Conservation (phyloP, 208 protist genomes). For the Acanthamoeba polyphaga region DNA sequence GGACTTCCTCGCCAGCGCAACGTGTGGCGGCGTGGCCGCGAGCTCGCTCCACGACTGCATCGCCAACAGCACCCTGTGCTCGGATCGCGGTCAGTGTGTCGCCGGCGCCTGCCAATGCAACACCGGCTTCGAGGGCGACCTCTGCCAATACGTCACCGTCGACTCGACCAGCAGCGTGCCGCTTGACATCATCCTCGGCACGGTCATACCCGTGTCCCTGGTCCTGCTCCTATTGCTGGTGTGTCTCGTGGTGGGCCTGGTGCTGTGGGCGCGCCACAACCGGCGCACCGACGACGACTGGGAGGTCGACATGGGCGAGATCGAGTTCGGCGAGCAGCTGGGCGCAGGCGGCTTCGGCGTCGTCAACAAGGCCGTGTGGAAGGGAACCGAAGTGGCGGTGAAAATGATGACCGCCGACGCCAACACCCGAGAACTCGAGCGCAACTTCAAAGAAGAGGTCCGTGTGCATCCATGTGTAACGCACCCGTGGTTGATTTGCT, state of each 20-base stretch:
- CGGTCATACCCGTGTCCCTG: neutral
- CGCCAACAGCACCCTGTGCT: conserved; percentile 6
- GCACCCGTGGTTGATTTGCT: neutral
- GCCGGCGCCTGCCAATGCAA: conserved; percentile 2
- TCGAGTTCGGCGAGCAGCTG: conserved; percentile 69
- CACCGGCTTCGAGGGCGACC: neutral
- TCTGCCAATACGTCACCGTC: conserved; percentile 17
- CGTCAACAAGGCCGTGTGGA: conserved; percentile 57
- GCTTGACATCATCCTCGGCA: neutral
- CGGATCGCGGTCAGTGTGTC: neutral
- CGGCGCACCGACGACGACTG: conserved; percentile 26
- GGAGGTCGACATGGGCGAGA: conserved; percentile 52
- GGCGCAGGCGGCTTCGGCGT: conserved; percentile 47
- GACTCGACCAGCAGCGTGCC: neutral
- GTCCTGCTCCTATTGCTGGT: neutral
- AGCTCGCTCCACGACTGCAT: conserved; percentile 17
- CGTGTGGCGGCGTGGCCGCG: neutral
- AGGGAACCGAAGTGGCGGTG: conserved; percentile 63
- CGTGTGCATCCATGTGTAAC: no score
- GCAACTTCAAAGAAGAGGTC: conserved; percentile 65
- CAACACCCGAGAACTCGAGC: neutral
- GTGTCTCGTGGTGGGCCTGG: neutral
- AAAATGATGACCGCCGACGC: conserved; percentile 41
- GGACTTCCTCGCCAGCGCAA: neutral
- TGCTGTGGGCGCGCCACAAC: neutral